Evolutionary conservation across 768 basidiomycete genomes (phyloP).

Genomic region (Tricholoma furcatifolium): DNA sequence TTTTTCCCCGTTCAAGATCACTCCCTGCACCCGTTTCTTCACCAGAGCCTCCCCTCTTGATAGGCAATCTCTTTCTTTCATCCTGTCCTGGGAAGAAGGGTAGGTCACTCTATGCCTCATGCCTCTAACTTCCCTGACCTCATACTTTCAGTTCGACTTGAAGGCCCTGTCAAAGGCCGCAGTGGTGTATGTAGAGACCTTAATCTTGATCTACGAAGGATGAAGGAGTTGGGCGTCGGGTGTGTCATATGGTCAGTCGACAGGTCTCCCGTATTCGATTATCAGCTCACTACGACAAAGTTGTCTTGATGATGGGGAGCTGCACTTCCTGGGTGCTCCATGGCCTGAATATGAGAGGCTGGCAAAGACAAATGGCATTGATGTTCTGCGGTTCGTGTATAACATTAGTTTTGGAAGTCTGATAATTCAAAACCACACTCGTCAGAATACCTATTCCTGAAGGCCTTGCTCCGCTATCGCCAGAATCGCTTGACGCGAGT

Average conservation of each 20-base stretch:
- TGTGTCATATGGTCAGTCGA: conserved; percentile 76
- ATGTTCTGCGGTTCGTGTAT: conserved; percentile 67
- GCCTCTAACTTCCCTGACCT: not conserved
- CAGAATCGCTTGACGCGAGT: conserved; percentile 58
- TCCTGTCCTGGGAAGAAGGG: conserved; percentile 97
- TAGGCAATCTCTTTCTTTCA: conserved; percentile 88
- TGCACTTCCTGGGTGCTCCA: conserved; percentile 81
- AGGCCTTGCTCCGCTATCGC: conserved; percentile 73
- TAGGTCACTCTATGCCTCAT: conserved; percentile 19
- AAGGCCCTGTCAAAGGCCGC: conserved; percentile 76
- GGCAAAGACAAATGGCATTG: conserved; percentile 66
- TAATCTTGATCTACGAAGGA: conserved; percentile 70
- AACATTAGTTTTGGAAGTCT: conserved; percentile 5
- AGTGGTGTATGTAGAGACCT: conserved; percentile 83
- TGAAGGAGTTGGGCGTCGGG: conserved; percentile 69
- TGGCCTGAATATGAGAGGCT: conserved; percentile 74
- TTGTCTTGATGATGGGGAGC: conserved; percentile 83
- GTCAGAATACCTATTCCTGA: conserved; percentile 83
- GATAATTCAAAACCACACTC: not conserved
- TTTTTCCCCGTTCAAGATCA: not conserved
- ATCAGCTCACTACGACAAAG: conserved; percentile 31
- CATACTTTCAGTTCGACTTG: conserved; percentile 56
- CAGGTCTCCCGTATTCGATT: not conserved
- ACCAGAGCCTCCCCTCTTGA: conserved; percentile 21
- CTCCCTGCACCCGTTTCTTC: conserved; percentile 4